Evolutionary conservation across 495 filamentous ascomycete species (phyloP).

Genomic region (Penicillium parvum): DNA sequence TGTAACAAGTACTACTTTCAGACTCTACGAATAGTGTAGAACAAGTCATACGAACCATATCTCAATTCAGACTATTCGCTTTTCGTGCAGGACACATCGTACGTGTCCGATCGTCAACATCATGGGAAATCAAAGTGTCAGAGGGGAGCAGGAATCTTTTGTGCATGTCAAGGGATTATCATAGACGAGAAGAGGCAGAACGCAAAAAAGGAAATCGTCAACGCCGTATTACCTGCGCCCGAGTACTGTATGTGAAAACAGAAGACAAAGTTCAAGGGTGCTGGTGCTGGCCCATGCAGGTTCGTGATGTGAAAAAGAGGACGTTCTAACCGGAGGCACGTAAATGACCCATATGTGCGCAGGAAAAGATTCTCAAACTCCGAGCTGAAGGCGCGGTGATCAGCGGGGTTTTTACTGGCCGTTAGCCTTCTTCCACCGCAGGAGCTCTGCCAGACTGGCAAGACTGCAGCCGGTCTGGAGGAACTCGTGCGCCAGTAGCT

Average conservation of each 20-base stretch:
- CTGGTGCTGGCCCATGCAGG: slow-evolving; percentile 12
- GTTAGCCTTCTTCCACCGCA: slow-evolving; percentile 60
- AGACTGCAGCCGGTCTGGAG: slow-evolving; percentile 63
- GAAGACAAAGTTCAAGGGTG: slow-evolving; percentile 16
- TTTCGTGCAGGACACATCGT: background rate
- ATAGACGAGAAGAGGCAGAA: slow-evolving; percentile 8
- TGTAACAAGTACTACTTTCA: too few species aligned
- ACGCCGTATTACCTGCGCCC: slow-evolving; percentile 36
- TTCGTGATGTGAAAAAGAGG: slow-evolving; percentile 8
- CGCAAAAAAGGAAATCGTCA: slow-evolving; percentile 17
- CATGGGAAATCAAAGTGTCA: slow-evolving; percentile 7
- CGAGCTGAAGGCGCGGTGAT: background rate
- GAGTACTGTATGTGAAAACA: slow-evolving; percentile 24
- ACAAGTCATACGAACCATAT: too few species aligned
- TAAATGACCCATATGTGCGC: slow-evolving; percentile 39
- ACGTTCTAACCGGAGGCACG: slow-evolving; percentile 23
- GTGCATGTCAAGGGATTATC: slow-evolving; percentile 14
- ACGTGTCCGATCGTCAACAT: slow-evolving; percentile 15
- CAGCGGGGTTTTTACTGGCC: slow-evolving; percentile 28
- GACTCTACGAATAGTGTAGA: too few species aligned
- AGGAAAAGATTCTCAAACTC: slow-evolving; percentile 10
- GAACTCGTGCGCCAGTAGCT: slow-evolving; percentile 82
- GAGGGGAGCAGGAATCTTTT: slow-evolving; percentile 12
- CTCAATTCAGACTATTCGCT: too few species aligned
- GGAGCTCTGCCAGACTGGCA: slow-evolving; percentile 74